phyloP scores from a whole-genome alignment of 2,329 filamentous ascomycete genomes.

The Apiospora sp. region DNA sequence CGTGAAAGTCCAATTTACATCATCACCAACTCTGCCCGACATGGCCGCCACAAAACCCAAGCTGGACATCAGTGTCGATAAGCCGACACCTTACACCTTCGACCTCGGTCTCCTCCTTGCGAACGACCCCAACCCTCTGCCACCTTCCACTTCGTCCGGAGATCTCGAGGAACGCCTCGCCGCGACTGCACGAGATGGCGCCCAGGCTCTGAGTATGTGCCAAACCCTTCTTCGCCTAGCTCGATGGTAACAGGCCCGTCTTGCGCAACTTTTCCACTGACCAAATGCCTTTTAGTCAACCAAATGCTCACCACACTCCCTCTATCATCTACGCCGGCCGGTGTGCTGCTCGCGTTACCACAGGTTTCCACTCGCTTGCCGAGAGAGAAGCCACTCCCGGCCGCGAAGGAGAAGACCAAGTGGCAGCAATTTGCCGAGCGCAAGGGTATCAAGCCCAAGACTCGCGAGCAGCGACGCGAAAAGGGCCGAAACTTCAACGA shows the following conservation, averaged over 20 bases:
- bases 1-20: background rate
- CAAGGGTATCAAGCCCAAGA: conserved; percentile 95
- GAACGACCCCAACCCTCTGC: conserved; percentile 81
- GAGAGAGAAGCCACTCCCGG: conserved; percentile 90
- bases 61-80: conserved; percentile 72
- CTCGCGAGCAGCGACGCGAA: conserved; percentile 72
- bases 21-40: background rate
- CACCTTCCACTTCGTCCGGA: conserved; percentile 41
- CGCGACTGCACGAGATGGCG: conserved; percentile 82
- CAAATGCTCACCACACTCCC: conserved; percentile 91
- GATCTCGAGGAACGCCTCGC: conserved; percentile 74
- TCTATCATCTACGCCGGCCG: conserved; percentile 71
- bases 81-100: conserved; percentile 90
- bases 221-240: background rate
- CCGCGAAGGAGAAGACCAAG: conserved; percentile 83
- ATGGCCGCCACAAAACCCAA: conserved; percentile 48
- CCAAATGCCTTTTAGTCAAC: conserved; percentile 62
- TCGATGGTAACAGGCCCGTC: conserved; percentile 37
- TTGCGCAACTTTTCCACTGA: background rate
- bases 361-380: conserved; percentile 74
- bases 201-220: conserved; percentile 71
- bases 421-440: conserved; percentile 97
- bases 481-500: conserved; percentile 87
- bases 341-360: conserved; percentile 84
- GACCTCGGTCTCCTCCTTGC: conserved; percentile 64